Percentiles rank a stretch among this genome's conserved stretches.
Evolutionary conservation across 345 rosid species (phyloP).

Genomic region (Gossypium anomalum): DNA sequence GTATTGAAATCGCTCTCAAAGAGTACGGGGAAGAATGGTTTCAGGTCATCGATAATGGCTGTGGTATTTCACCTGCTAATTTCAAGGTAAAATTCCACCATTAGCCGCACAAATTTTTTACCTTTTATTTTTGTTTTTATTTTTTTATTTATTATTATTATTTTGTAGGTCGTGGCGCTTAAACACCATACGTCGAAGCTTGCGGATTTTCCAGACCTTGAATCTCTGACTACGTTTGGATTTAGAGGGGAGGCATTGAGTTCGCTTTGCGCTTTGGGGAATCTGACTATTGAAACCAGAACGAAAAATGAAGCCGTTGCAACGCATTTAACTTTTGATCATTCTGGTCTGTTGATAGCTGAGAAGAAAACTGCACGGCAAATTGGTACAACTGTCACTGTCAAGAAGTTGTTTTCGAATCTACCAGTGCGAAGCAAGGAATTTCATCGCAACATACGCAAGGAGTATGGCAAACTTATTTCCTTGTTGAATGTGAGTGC

Average conservation of each 20-base stretch:
- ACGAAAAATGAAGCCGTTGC: constrained; percentile 68
- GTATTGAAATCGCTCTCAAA: constrained; percentile 64
- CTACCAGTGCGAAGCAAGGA: constrained; percentile 94
- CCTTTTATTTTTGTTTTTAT: not conserved
- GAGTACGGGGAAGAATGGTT: constrained; percentile 77
- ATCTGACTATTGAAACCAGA: constrained; percentile 77
- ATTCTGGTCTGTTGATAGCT: constrained; percentile 56
- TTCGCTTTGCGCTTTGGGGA: constrained; percentile 81
- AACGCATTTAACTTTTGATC: constrained; percentile 76
- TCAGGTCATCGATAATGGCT: constrained; percentile 94
- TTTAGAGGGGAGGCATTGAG: constrained; percentile 98
- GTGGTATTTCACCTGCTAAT: constrained; percentile 75
- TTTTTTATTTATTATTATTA: not conserved
- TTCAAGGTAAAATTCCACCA: constrained; percentile 50
- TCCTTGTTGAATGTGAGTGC: constrained; percentile 76
- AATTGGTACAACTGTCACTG: constrained; percentile 85
- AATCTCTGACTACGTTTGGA: constrained; percentile 74
- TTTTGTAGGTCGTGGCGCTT: constrained; percentile 64
- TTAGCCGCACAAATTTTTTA: not conserved
- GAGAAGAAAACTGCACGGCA: constrained; percentile 84
- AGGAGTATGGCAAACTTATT: constrained; percentile 84
- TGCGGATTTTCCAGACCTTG: constrained; percentile 68
- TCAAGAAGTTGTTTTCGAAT: constrained; percentile 76
- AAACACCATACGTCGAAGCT: constrained; percentile 96
- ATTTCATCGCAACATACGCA: constrained; percentile 86